phyloP scores from a whole-genome alignment of 1,139 yeast species.

The Candida sp. region DNA sequence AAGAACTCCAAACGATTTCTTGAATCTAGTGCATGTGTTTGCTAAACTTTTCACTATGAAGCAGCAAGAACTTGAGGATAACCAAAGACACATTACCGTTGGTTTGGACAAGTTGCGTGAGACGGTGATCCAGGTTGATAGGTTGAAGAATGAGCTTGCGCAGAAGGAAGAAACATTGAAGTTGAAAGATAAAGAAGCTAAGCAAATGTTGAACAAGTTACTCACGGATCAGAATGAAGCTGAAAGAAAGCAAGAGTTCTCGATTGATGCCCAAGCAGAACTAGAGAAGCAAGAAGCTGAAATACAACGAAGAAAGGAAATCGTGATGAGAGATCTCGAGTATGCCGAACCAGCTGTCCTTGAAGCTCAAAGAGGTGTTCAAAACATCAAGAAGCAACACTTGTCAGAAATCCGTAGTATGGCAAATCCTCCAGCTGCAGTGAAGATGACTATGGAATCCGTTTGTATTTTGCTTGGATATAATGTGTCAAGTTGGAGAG shows the following conservation, averaged over 20 bases:
- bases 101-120: conserved; percentile 83
- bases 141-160: conserved; percentile 57
- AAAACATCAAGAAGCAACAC: conserved; percentile 91
- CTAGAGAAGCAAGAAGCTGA: conserved; percentile 69
- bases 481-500: conserved; percentile 74
- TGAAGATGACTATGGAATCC: conserved; percentile 85
- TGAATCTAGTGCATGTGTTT: conserved; percentile 58
- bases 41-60: conserved; percentile 42
- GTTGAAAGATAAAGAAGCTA: conserved; percentile 70
- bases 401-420: conserved; percentile 88
- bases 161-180: conserved; percentile 54
- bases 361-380: conserved; percentile 88
- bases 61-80: conserved; percentile 58
- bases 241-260: conserved; percentile 87
- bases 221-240: conserved; percentile 92
- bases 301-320: conserved; percentile 55
- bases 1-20: conserved; percentile 47
- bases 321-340: conserved; percentile 67
- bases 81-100: conserved; percentile 70
- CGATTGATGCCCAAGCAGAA: conserved; percentile 75
- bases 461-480: conserved; percentile 85
- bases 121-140: conserved; percentile 75
- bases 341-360: conserved; percentile 83
- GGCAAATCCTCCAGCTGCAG: conserved; percentile 91
- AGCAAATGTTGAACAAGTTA: conserved; percentile 73